phyloP scores from a whole-genome alignment of 176 grass and related monocot species.

The Calamus simplicifolius region DNA sequence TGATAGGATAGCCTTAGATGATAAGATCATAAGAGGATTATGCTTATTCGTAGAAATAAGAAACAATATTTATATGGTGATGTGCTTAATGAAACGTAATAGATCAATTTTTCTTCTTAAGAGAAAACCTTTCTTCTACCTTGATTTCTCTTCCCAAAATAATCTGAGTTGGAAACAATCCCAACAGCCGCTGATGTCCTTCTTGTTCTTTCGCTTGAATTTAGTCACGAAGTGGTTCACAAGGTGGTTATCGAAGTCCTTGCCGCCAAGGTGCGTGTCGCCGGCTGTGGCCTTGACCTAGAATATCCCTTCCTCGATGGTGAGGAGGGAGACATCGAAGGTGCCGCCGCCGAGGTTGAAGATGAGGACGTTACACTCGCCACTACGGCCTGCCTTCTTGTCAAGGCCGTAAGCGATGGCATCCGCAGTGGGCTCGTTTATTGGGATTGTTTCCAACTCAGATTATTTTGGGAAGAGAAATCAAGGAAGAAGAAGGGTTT shows the following conservation, averaged over 20 bases:
- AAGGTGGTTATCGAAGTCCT: constrained; percentile 26
- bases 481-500: too few species aligned
- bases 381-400: constrained; percentile 12
- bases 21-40: too few species aligned
- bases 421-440: constrained; percentile 6
- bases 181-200: constrained; percentile 22
- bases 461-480: too few species aligned
- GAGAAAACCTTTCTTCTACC: too few species aligned
- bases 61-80: too few species aligned
- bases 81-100: too few species aligned
- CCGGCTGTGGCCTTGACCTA: constrained; percentile 21
- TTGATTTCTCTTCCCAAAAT: too few species aligned
- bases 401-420: constrained; percentile 23
- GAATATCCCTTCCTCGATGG: constrained; percentile 22
- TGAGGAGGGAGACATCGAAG: constrained; percentile 24
- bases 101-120: too few species aligned
- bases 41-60: too few species aligned
- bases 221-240: constrained; percentile 14
- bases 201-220: constrained; percentile 21
- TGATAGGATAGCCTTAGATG: too few species aligned
- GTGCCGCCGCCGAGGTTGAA: constrained; percentile 24
- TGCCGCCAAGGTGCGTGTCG: constrained; percentile 18
- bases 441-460: too few species aligned
- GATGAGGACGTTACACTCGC: constrained; percentile 22
- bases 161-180: too few species aligned